phyloP scores from a whole-genome alignment of 108 stramenopile species.

The Epithemia pelagica region DNA sequence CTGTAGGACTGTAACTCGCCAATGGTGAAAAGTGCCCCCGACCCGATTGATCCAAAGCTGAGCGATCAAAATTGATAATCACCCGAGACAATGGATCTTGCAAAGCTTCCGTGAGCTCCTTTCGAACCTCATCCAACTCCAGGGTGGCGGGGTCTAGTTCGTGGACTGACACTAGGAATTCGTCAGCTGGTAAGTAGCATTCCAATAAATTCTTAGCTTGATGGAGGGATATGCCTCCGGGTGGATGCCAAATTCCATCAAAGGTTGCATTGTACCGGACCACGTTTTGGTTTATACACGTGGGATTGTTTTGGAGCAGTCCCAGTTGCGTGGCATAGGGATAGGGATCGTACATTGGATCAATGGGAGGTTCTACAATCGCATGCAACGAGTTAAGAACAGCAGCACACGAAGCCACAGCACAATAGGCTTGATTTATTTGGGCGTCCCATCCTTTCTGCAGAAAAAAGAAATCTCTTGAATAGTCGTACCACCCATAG shows the following conservation, averaged over 20 bases:
- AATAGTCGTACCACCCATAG: constrained; percentile 11
- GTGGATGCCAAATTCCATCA: constrained; percentile 41
- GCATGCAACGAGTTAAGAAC: constrained; percentile 60
- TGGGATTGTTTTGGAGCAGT: constrained; percentile 31
- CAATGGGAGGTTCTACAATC: constrained; percentile 50
- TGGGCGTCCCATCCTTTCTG: constrained; percentile 77
- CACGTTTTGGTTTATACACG: constrained; percentile 38
- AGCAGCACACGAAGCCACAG: constrained; percentile 56
- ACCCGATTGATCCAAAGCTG: constrained; percentile 58
- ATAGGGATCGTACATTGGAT: constrained; percentile 61
- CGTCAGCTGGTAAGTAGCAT: constrained; percentile 43
- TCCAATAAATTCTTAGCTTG: constrained; percentile 43
- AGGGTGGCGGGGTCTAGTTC: constrained; percentile 30
- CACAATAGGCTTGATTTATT: constrained; percentile 82
- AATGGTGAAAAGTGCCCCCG: constrained; percentile 91
- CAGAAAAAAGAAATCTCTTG: constrained; percentile 56
- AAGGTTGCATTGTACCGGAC: constrained; percentile 20
- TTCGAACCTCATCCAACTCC: constrained; percentile 32
- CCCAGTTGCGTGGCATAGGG: constrained; percentile 69
- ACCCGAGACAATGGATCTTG: constrained; percentile 46
- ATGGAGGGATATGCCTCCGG: constrained; percentile 49
- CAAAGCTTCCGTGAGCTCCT: constrained; percentile 45
- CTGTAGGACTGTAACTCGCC: constrained; percentile 64
- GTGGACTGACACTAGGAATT: constrained; percentile 34
- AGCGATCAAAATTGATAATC: constrained; percentile 66